Percentiles rank a stretch among this genome's conserved stretches.
These are phyloP conservation scores for Rhizophora apiculata DNA, from an alignment of 345 rosid genomes.

Conservation along the genomic window DNA sequence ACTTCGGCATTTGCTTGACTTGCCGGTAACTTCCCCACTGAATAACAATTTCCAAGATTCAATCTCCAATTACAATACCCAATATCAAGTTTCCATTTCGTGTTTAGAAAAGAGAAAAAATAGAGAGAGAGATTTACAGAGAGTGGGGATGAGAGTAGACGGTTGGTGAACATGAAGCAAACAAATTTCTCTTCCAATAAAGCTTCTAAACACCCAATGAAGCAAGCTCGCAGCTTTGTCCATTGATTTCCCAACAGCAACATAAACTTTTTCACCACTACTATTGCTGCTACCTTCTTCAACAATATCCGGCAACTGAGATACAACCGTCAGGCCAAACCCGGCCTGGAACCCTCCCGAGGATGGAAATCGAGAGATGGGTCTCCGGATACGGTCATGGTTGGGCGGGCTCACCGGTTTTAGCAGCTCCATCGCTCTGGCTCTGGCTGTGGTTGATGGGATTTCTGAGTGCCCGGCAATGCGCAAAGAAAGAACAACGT, in stretches of 20 bases:
- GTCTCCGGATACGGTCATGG: slow-evolving; percentile 14
- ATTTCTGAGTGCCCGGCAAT: too few relatives aligned
- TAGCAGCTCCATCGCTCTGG: slow-evolving; percentile 38
- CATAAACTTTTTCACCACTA: slow-evolving; percentile 41
- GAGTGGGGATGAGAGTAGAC: slow-evolving; percentile 61
- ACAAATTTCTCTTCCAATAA: slow-evolving; percentile 41
- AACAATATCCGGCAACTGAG: slow-evolving; percentile 28
- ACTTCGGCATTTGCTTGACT: slow-evolving; percentile 51
- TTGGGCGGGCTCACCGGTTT: slow-evolving; percentile 26
- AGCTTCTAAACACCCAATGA: slow-evolving; percentile 43
- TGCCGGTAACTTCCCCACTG: slow-evolving; percentile 73
- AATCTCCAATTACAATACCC: neutral
- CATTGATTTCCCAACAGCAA: slow-evolving; percentile 52
- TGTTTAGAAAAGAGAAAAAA: neutral
- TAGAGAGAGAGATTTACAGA: slow-evolving; percentile 30
- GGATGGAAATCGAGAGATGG: slow-evolving; percentile 21
- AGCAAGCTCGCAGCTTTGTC: slow-evolving; percentile 49
- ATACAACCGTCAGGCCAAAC: slow-evolving; percentile 3
- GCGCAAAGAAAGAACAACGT: too few relatives aligned
- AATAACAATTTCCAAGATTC: neutral
- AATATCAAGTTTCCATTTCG: neutral
- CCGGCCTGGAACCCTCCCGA: slow-evolving; percentile 12
- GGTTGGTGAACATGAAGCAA: slow-evolving; percentile 62
- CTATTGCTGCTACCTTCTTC: slow-evolving; percentile 24
- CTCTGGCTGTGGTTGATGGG: neutral